Evolutionary conservation across 768 basidiomycete species (phyloP).

Genomic region (Ephemerocybe angulata): DNA sequence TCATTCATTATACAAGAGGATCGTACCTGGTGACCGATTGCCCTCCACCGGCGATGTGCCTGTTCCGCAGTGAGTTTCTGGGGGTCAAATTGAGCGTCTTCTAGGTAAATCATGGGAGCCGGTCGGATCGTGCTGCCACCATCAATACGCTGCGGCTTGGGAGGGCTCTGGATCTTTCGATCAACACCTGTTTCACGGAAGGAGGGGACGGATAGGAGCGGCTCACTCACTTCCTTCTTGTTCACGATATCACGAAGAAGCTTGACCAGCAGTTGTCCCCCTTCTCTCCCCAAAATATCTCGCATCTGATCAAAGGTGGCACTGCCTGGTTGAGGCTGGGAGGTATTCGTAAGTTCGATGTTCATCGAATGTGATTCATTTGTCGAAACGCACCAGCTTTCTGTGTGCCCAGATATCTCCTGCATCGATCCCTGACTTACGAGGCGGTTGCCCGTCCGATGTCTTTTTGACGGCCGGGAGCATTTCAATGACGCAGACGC

Average conservation of each 20-base stretch:
- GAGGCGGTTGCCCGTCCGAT: neutral
- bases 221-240: slow-evolving; percentile 49
- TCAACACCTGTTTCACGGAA: neutral
- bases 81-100: slow-evolving; percentile 57
- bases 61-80: slow-evolving; percentile 49
- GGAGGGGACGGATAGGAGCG: neutral
- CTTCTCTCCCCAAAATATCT: slow-evolving; percentile 53
- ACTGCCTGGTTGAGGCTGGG: slow-evolving; percentile 49
- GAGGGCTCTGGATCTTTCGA: slow-evolving; percentile 37
- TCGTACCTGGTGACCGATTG: slow-evolving; percentile 65
- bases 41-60: slow-evolving; percentile 55
- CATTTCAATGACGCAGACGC: slow-evolving; percentile 81
- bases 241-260: slow-evolving; percentile 61
- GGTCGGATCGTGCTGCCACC: slow-evolving; percentile 29
- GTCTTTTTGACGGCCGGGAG: slow-evolving; percentile 24
- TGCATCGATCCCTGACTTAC: slow-evolving; percentile 68
- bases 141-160: slow-evolving; percentile 43
- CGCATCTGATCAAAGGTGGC: slow-evolving; percentile 55
- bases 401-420: slow-evolving; percentile 64
- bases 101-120: slow-evolving; percentile 58
- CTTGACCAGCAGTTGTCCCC: slow-evolving; percentile 69
- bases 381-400: slow-evolving; percentile 57
- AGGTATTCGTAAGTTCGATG: neutral
- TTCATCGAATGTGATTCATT: neutral
- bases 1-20: neutral